Percentiles rank a stretch among this genome's conserved stretches.
phyloP scores from a whole-genome alignment of 2,329 filamentous ascomycete species.

The Periconia digitata region DNA sequence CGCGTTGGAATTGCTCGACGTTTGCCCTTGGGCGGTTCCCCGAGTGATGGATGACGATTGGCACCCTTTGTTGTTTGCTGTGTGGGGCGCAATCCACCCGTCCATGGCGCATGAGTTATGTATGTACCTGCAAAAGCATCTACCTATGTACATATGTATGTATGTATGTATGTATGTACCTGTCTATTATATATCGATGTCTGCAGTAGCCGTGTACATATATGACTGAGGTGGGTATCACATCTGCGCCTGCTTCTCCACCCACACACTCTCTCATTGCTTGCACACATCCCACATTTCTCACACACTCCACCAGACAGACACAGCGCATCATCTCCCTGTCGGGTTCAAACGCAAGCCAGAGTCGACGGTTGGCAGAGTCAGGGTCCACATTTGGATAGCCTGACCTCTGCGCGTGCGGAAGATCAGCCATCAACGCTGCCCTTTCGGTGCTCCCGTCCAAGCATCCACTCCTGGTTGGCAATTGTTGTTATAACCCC shows the following conservation, averaged over 20 bases:
- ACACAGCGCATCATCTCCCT: background rate
- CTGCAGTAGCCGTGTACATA: no score
- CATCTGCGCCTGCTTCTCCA: background rate
- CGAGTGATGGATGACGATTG: background rate
- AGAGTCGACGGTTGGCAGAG: slow-evolving; percentile 10
- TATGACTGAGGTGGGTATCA: no score
- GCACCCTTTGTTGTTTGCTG: background rate
- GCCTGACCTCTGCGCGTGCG: slow-evolving; percentile 22
- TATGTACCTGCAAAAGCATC: no score
- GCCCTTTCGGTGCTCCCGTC: slow-evolving; percentile 30
- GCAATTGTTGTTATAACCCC: slow-evolving; percentile 5
- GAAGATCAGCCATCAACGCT: slow-evolving; percentile 35
- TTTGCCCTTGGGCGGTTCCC: background rate
- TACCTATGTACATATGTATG: no score
- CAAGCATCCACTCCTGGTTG: slow-evolving; percentile 33
- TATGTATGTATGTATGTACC: background rate
- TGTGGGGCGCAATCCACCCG: background rate
- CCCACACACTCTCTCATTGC: background rate
- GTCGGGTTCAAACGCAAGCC: background rate
- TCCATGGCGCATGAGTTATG: no score
- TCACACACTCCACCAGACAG: background rate
- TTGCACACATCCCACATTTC: background rate
- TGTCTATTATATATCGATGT: no score
- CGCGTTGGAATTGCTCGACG: background rate
- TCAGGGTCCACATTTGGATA: slow-evolving; percentile 30